These are phyloP conservation scores for Phlyctochytrium arcticum DNA, from an alignment of 192 early-diverging fungal species.

Conservation along the genomic window DNA sequence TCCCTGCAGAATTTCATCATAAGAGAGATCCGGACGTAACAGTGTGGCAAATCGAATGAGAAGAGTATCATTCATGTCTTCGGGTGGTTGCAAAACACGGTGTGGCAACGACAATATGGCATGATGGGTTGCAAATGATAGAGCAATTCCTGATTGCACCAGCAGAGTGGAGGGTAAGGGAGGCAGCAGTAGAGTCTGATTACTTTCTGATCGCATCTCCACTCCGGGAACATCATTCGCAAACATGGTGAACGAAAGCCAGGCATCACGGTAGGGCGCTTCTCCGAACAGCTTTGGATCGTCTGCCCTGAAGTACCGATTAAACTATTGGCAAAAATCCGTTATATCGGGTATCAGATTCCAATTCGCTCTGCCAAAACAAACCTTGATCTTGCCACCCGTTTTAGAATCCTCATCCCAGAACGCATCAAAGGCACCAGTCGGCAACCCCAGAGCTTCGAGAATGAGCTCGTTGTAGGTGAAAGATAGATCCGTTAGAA, in stretches of 20 bases:
- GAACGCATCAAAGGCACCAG: not conserved
- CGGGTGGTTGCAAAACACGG: not conserved
- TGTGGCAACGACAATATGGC: constrained; percentile 3
- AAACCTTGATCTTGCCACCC: not conserved
- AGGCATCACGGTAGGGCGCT: not conserved
- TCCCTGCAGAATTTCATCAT: constrained; percentile 4
- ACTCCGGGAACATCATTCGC: constrained; percentile 1
- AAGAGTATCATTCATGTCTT: not conserved
- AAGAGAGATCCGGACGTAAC: not conserved
- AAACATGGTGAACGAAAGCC: constrained; percentile 12
- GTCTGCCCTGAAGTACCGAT: not conserved
- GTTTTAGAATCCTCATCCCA: not conserved
- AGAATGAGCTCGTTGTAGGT: not conserved
- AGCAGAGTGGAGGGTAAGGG: not conserved
- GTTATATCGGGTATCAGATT: not conserved
- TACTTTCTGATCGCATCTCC: constrained; percentile 2
- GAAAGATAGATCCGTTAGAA: not conserved
- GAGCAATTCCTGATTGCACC: constrained; percentile 5
- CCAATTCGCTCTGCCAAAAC: not conserved
- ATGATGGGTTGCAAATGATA: constrained; percentile 14
- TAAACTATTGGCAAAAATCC: not conserved
- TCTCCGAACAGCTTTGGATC: not conserved
- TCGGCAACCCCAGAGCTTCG: constrained; percentile 1
- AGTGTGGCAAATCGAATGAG: not conserved
- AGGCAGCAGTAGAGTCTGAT: not conserved